Evolutionary conservation across 2,329 filamentous ascomycete genomes (phyloP).

Genomic region (Decorospora gaudefroyi): DNA sequence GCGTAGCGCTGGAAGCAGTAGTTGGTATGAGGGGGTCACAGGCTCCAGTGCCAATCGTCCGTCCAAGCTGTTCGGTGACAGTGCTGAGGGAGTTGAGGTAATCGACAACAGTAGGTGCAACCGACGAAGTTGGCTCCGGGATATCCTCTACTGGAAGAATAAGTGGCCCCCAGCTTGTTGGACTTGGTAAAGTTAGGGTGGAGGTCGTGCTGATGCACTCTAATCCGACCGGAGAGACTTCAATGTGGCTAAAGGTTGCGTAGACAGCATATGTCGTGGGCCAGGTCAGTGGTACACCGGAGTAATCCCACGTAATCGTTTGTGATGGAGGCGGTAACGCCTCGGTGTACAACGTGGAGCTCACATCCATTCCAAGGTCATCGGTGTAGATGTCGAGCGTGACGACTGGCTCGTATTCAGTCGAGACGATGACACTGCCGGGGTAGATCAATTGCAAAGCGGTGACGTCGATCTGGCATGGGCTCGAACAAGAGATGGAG

Average conservation of each 20-base stretch:
- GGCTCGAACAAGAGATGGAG: conserved; percentile 31
- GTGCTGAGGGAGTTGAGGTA: conserved; percentile 42
- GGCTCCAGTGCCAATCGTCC: conserved; percentile 32
- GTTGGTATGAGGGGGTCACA: conserved; percentile 41
- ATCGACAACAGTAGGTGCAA: conserved; percentile 34
- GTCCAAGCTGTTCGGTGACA: conserved; percentile 37
- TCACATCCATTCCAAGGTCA: conserved; percentile 12
- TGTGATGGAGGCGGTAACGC: conserved; percentile 18
- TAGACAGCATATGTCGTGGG: conserved; percentile 43
- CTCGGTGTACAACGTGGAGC: conserved; percentile 20
- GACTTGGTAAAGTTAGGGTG: conserved; percentile 29
- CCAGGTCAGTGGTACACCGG: conserved; percentile 35
- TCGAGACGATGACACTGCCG: conserved; percentile 28
- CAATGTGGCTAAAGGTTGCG: conserved; percentile 35
- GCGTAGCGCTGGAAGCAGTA: conserved; percentile 3
- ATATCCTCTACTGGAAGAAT: conserved; percentile 29
- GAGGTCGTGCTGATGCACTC: conserved; percentile 26
- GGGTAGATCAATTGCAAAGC: conserved; percentile 38
- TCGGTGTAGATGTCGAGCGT: conserved; percentile 34
- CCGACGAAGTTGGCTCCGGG: conserved; percentile 23
- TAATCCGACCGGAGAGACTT: conserved; percentile 26
- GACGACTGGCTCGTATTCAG: conserved; percentile 18
- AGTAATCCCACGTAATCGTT: conserved; percentile 36
- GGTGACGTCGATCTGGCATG: conserved; percentile 41
- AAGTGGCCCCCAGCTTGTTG: conserved; percentile 34